phyloP scores from a whole-genome alignment of 352 stramenopile species.

The Phytophthora syringae region DNA sequence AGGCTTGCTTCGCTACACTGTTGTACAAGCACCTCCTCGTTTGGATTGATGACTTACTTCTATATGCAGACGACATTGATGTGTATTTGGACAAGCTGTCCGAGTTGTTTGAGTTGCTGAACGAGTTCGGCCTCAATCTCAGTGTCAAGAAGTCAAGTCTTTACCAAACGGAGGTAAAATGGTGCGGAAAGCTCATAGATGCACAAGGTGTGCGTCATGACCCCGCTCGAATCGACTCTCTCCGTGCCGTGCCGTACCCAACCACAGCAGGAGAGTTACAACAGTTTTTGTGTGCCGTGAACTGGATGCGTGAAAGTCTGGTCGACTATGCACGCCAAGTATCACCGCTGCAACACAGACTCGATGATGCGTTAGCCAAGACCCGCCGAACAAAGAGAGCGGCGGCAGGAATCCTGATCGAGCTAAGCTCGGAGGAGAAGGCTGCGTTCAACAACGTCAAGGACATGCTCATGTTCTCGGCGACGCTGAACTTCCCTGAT shows the following conservation, averaged over 20 bases:
- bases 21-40: no score
- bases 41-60: no score
- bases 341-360: neutral
- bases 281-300: no score
- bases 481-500: no score
- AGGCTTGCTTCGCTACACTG: no score
- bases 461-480: neutral
- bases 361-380: neutral
- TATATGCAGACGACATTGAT: no score
- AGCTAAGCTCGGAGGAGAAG: neutral
- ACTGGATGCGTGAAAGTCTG: no score
- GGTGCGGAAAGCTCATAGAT: constrained; percentile 15
- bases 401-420: neutral
- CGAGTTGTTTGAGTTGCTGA: no score
- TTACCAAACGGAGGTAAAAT: constrained; percentile 24
- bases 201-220: no score
- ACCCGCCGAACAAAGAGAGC: neutral
- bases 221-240: neutral
- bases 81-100: no score
- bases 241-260: neutral
- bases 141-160: constrained; percentile 24
- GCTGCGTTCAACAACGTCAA: neutral
- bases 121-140: constrained; percentile 33
- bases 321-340: no score
- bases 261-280: neutral